These are phyloP conservation scores for Flaveria ramosissima DNA, from an alignment of 129 eudicot species.

Conservation along the genomic window DNA sequence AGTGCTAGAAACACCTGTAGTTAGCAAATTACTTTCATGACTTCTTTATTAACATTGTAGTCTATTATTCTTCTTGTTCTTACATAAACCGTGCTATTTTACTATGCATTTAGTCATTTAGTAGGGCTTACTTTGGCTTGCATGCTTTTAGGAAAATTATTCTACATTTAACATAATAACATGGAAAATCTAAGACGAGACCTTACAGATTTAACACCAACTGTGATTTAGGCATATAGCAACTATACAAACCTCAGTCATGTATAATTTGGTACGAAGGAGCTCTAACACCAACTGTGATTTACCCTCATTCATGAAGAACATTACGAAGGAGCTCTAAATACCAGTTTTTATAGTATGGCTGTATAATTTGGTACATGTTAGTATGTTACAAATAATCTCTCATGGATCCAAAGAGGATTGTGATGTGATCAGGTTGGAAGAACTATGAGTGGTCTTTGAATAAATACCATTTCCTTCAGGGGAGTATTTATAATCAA, in stretches of 20 bases:
- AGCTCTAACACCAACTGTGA: too few species aligned
- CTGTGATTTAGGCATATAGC: too few species aligned
- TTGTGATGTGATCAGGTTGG: too few species aligned
- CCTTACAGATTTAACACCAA: too few species aligned
- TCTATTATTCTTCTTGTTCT: not conserved
- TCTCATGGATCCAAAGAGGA: too few species aligned
- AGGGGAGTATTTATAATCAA: too few species aligned
- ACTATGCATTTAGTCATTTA: not conserved
- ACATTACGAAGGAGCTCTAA: not conserved
- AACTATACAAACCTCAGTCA: too few species aligned
- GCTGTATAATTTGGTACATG: not conserved
- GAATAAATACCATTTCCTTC: too few species aligned
- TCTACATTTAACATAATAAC: not conserved
- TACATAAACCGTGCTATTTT: slow-evolving; percentile 9
- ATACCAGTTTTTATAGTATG: not conserved
- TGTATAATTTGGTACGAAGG: too few species aligned
- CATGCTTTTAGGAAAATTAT: slow-evolving; percentile 8
- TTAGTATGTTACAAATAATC: not conserved
- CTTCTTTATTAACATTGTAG: not conserved
- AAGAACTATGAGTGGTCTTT: too few species aligned
- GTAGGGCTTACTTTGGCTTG: not conserved
- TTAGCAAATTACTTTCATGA: not conserved
- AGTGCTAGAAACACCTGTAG: slow-evolving; percentile 4
- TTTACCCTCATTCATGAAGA: too few species aligned
- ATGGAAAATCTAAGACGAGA: not conserved